Percentiles rank a stretch among this genome's conserved stretches.
Evolutionary conservation across 2,329 filamentous ascomycete species (phyloP).

Genomic region (Botryotinia calthae): DNA sequence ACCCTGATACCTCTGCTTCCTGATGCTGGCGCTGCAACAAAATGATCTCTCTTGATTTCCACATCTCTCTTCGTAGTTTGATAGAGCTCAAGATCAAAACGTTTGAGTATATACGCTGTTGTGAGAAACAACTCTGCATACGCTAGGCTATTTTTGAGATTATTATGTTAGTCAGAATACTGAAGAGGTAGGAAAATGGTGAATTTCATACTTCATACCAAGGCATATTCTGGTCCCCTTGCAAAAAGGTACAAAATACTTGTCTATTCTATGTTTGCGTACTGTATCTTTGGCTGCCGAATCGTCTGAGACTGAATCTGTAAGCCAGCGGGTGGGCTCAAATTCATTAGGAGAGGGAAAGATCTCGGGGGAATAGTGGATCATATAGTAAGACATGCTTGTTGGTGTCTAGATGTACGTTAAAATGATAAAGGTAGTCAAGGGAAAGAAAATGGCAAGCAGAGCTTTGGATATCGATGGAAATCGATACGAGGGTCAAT

Average conservation of each 20-base stretch:
- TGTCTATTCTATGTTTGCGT: conserved; percentile 1
- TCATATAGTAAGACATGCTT: conserved; percentile 15
- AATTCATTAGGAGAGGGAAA: conserved; percentile 17
- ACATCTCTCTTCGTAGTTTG: conserved; percentile 7
- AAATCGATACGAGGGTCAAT: not conserved
- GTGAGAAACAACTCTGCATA: conserved; percentile 18
- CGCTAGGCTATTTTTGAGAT: conserved; percentile 7
- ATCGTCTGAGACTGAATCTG: not conserved
- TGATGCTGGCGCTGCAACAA: not conserved
- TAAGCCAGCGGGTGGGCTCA: conserved; percentile 10
- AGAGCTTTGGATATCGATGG: not conserved
- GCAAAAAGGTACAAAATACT: conserved; percentile 13
- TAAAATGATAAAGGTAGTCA: not conserved
- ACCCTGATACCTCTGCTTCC: conserved; percentile 17
- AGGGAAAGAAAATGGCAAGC: not conserved
- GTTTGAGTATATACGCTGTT: conserved; percentile 1
- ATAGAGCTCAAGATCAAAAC: conserved; percentile 13
- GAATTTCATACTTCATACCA: conserved; percentile 7
- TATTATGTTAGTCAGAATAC: not conserved
- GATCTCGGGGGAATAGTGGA: conserved; percentile 9
- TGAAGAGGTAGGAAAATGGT: not conserved
- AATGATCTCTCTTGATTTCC: not conserved
- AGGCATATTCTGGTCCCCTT: conserved; percentile 12
- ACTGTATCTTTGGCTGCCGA: not conserved
- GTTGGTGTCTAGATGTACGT: conserved; percentile 7